These are phyloP conservation scores for Stropharia rugosoannulata DNA, from an alignment of 768 basidiomycete genomes.

Conservation along the genomic window DNA sequence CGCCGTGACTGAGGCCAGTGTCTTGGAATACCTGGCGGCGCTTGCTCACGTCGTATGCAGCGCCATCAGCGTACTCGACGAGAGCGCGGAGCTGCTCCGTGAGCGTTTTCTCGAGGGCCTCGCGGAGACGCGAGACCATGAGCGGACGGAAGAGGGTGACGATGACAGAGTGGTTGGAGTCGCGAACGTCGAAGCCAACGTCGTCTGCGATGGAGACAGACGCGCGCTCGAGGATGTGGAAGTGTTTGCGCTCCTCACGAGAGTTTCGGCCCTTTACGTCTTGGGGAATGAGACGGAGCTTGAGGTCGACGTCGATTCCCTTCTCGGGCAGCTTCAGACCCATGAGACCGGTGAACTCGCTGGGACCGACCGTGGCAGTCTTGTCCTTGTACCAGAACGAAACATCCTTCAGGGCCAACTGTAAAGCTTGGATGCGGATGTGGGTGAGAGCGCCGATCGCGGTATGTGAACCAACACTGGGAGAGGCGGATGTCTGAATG, in stretches of 20 bases:
- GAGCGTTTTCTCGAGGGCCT: slow-evolving; percentile 59
- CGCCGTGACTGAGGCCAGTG: slow-evolving; percentile 50
- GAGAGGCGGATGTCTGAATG: slow-evolving; percentile 42
- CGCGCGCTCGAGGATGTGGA: slow-evolving; percentile 58
- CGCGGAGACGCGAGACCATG: slow-evolving; percentile 52
- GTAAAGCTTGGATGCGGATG: slow-evolving; percentile 62
- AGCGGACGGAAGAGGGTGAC: slow-evolving; percentile 64
- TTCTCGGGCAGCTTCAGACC: slow-evolving; percentile 62
- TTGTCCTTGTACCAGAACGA: slow-evolving; percentile 78
- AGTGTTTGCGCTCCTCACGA: slow-evolving; percentile 45
- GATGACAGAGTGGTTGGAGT: slow-evolving; percentile 65
- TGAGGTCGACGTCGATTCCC: slow-evolving; percentile 69
- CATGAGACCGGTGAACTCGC: slow-evolving; percentile 61
- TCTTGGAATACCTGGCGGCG: slow-evolving; percentile 67
- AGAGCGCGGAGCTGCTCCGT: slow-evolving; percentile 50
- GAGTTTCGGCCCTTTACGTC: slow-evolving; percentile 36
- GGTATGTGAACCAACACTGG: slow-evolving; percentile 38
- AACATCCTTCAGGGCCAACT: slow-evolving; percentile 60
- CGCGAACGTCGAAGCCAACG: slow-evolving; percentile 49
- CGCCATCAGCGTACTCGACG: slow-evolving; percentile 53
- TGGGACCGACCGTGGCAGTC: slow-evolving; percentile 46
- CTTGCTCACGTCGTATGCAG: slow-evolving; percentile 58
- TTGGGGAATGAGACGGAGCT: slow-evolving; percentile 60
- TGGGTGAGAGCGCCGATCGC: slow-evolving; percentile 65
- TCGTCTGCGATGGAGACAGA: slow-evolving; percentile 56